A percentile compares a stretch with the other conserved stretches of the same genome.
Conservation (phyloP, 495 filamentous ascomycete species). For the Aspergillus nanangensis region DNA sequence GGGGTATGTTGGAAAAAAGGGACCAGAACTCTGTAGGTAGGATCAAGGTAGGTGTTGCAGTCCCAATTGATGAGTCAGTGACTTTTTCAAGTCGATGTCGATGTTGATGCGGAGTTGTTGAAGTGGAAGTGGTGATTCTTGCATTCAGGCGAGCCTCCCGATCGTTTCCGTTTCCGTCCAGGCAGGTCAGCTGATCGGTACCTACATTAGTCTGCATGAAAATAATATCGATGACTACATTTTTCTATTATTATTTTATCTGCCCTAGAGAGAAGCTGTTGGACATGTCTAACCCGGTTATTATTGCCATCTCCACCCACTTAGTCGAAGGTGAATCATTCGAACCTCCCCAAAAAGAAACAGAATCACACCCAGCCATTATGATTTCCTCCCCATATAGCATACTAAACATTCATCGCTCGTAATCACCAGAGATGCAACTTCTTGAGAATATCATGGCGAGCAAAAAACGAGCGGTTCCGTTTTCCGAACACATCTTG, state of each 20-base stretch:
- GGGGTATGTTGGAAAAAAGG: not conserved
- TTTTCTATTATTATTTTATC: no score
- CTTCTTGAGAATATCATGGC: conserved; percentile 65
- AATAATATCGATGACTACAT: no score
- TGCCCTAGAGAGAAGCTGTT: no score
- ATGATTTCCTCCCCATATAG: not conserved
- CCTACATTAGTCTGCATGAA: not conserved
- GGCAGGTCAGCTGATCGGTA: not conserved
- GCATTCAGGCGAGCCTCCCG: not conserved
- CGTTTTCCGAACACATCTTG: conserved; percentile 78
- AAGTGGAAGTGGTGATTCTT: conserved; percentile 2
- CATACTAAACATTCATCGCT: not conserved
- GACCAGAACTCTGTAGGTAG: not conserved
- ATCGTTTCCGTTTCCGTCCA: conserved; percentile 5
- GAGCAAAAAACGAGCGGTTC: conserved; percentile 64
- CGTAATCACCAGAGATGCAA: conserved; percentile 34
- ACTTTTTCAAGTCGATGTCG: not conserved
- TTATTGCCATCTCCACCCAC: no score
- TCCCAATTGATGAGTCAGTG: not conserved
- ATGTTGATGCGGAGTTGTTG: no score
- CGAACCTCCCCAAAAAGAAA: not conserved
- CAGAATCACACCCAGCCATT: not conserved
- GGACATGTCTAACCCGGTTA: no score
- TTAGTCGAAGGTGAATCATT: no score
- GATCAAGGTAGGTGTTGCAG: not conserved